A percentile compares a stretch with the other conserved stretches of the same genome.
These are phyloP conservation scores for Lasiosphaeria ovina DNA, from an alignment of 495 filamentous ascomycete species.

Conservation along the genomic window DNA sequence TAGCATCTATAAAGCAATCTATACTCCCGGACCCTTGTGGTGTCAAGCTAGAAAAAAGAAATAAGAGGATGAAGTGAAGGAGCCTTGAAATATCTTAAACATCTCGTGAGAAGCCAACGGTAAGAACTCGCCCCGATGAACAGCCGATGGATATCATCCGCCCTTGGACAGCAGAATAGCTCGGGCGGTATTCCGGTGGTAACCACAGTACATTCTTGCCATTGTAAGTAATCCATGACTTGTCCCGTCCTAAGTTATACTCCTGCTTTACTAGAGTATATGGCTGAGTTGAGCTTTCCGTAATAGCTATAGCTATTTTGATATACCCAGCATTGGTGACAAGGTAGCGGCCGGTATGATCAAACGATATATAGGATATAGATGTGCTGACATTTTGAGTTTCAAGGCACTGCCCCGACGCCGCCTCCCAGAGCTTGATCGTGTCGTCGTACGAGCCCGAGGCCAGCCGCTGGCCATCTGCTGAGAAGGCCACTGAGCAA, in stretches of 20 bases:
- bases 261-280: conserved; percentile 5
- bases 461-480: conserved; percentile 7
- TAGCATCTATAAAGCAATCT: conserved; percentile 12
- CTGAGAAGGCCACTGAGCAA: conserved; percentile 2
- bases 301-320: conserved; percentile 2
- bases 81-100: conserved; percentile 9
- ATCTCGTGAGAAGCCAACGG: conserved; percentile 11
- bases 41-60: conserved; percentile 17
- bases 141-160: conserved; percentile 17
- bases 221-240: conserved; percentile 25
- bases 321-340: conserved; percentile 2
- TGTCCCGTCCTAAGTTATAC: conserved; percentile 11
- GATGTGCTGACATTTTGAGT: neutral
- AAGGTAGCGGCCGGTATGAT: neutral
- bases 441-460: conserved; percentile 2
- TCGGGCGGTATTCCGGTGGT: conserved; percentile 28
- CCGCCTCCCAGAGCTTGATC: conserved; percentile 6
- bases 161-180: conserved; percentile 11
- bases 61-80: conserved; percentile 5
- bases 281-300: neutral
- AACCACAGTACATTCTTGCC: conserved; percentile 27
- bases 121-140: conserved; percentile 18
- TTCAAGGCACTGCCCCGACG: conserved; percentile 2
- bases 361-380: too few species aligned
- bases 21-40: conserved; percentile 14